Evolutionary conservation across 306 rosid genomes (phyloP).

Genomic region (Rubus idaeus): DNA sequence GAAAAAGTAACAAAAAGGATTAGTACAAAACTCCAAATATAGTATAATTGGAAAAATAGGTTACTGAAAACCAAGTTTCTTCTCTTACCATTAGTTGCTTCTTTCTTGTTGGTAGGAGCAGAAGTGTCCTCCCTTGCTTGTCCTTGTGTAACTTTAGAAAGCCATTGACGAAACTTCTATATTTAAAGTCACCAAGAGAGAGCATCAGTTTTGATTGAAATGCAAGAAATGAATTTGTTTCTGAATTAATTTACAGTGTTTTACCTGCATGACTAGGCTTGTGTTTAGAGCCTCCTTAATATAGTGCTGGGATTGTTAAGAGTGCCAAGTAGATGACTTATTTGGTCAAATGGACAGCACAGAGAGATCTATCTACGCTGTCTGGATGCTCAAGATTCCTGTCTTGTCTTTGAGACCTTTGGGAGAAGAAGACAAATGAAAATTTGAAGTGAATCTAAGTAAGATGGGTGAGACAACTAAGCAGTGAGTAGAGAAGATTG

Average conservation of each 20-base stretch:
- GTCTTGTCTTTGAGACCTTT: conserved; percentile 43
- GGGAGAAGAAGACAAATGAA: conserved; percentile 61
- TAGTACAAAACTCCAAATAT: not conserved
- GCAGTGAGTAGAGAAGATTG: conserved; percentile 70
- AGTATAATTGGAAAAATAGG: not conserved
- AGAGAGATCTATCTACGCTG: conserved; percentile 61
- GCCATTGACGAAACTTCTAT: conserved; percentile 60
- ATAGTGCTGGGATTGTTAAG: conserved; percentile 17
- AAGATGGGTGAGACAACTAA: conserved; percentile 70
- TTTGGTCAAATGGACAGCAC: conserved; percentile 52
- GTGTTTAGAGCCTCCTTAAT: conserved; percentile 15
- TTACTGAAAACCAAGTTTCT: not conserved
- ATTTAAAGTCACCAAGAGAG: conserved; percentile 21
- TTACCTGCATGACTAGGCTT: conserved; percentile 38
- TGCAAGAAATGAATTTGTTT: not conserved
- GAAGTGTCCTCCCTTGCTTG: conserved; percentile 36
- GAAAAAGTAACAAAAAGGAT: not conserved
- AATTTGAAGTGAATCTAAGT: conserved; percentile 58
- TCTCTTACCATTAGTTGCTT: conserved; percentile 45
- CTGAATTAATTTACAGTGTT: not conserved
- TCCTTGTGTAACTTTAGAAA: conserved; percentile 42
- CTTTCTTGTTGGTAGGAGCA: conserved; percentile 38
- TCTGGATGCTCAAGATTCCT: conserved; percentile 71
- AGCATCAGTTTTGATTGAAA: conserved; percentile 13
- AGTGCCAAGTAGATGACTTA: conserved; percentile 27